Evolutionary conservation across 2,329 filamentous ascomycete genomes (phyloP), one percentile per base, ranked within the genome.

Genomic region (Fusarium duplospermum): DNA sequence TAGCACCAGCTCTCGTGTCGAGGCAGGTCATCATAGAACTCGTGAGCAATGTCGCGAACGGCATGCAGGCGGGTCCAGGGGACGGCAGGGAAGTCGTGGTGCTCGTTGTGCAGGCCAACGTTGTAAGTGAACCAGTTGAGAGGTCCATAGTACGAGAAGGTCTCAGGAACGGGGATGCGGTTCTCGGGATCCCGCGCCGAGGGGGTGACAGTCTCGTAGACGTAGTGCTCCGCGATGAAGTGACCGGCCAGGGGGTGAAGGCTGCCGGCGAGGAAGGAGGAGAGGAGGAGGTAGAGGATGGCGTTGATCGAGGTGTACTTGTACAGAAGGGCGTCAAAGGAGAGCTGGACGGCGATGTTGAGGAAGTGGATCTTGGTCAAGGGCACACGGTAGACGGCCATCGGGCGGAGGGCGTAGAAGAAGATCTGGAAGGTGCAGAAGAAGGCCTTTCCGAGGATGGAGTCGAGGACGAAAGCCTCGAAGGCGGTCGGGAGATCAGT

Each of bases 361-460:
- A 95, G 85, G 67, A 91, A 88, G 84, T 98, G 95, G 67, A 98
- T 91, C 80, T 89, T 89, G 62, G 96, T 98, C 82, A 98, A 90
- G 40, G 96, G 94, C 6, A 98, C 89, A 78, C 91, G 90, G 89
- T 98, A 98, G 77, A 99, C 90, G 84, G 95, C 92, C 93, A 98
- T 98, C 70, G 96, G 96, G 18, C 96, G 94, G 60, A 99, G 84
- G 79, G 96, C 96, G 86, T 99, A 99, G 89, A 99, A 99, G 82
- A 99, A 90, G 83, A 99, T 98, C 85, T 99, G 96, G 86, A 98
- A 99, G 76, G 96, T 99, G 86, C 93, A 96, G 89, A 99, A 99
- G 87, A 99, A 99, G 76, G 96, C 93, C 86, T 99, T 99, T 82
- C 96, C 96, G 20, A 96, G 90, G 78, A 99, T 92, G 9, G 95